Evolutionary conservation across 306 rosid species (phyloP), one percentile per base, ranked within the genome.

Genomic region (Cucurbita maxima): DNA sequence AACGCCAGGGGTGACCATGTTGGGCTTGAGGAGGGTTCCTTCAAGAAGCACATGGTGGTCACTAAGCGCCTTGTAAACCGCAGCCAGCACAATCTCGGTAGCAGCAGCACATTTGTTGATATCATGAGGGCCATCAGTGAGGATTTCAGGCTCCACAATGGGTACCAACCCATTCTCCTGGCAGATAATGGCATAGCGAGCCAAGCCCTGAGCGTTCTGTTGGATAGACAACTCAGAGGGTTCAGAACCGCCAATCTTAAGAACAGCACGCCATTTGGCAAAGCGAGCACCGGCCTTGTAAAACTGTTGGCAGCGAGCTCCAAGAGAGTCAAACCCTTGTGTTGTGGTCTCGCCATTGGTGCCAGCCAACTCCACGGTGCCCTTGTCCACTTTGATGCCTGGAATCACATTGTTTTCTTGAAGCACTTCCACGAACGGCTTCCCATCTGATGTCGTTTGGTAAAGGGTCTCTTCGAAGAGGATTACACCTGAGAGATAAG

Each of bases 321-420:
- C 98, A 11, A 90, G 96, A 4, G 96, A 88, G 73, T 92, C 96
- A 3, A 90, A 34, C 47, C 98, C 98, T 62, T 92, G 98, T 0
- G 98, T 92, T 15, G 98, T 90, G 72, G 96, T 92, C 66, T 92
- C 96, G 2, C 92, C 89, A 6, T 90, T 84, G 10, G 98, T 92
- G 40, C 96, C 98, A 3, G 96, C 96, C 66, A 92, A 63, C 74
- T 88, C 96, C 12, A 92, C 92, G 4, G 90, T 90, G 72, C 96
- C 96, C 87, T 88, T 92, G 88, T 92, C 98, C n/a, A 92, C 98
- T 79, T 92, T 92, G 86, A 92, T 92, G 10, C 98, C 96, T 7
- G 98, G 96, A 71, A 92, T 77, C 66, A 92, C 98, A 54, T 83
- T 80, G 83, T 87, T 88, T 43, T 87, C 90, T 71, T 81, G 75